A percentile compares a stretch with the other conserved stretches of the same genome.
Conservation (phyloP, 2,329 filamentous ascomycete species). For the Botrytis fragariae region DNA sequence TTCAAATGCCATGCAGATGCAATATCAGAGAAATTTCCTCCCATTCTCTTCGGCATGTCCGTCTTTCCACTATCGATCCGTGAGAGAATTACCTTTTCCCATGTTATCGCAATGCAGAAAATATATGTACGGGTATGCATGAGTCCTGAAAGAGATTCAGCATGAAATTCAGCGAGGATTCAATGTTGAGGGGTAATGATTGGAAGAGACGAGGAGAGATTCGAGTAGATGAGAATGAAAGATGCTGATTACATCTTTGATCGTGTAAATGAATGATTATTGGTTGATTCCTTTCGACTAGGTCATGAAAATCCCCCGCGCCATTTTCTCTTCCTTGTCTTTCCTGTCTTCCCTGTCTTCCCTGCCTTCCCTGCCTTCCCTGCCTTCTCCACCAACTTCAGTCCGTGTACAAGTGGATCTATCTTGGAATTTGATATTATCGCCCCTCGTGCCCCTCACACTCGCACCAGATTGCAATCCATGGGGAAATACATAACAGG, state of each 20-base stretch:
- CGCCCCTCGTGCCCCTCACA: neutral
- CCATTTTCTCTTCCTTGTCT: neutral
- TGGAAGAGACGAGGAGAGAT: neutral
- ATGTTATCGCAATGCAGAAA: neutral
- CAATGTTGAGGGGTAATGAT: neutral
- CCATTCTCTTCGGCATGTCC: neutral
- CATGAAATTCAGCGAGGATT: neutral
- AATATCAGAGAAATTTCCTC: neutral
- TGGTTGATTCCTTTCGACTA: neutral
- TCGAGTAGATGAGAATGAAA: neutral
- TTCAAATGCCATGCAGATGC: neutral
- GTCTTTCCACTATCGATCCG: neutral
- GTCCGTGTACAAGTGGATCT: neutral
- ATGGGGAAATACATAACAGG: neutral
- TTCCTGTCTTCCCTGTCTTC: neutral
- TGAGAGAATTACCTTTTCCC: neutral
- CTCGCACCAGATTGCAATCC: neutral
- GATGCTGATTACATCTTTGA: neutral
- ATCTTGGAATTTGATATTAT: neutral
- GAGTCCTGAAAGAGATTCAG: neutral
- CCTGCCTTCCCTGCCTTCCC: neutral
- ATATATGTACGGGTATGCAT: neutral
- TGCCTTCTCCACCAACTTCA: neutral
- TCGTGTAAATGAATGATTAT: neutral
- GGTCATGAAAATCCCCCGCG: neutral